phyloP scores from a whole-genome alignment of 2,329 filamentous ascomycete species.

The Tolypocladium nubicola region DNA sequence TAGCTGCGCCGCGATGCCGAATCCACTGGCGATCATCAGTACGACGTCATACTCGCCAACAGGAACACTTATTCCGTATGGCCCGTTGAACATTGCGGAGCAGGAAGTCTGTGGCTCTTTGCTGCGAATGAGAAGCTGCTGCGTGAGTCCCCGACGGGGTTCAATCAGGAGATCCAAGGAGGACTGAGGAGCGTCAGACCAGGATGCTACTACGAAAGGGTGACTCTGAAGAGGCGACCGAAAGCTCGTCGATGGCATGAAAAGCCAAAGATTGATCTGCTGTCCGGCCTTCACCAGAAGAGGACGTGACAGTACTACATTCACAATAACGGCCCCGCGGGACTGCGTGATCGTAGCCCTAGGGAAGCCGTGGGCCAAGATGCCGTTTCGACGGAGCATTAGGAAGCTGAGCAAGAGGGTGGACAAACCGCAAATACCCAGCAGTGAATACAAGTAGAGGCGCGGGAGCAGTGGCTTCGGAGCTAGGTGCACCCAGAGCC shows the following conservation, averaged over 20 bases:
- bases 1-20: conserved; percentile 20
- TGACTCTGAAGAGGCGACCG: neutral
- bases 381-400: neutral
- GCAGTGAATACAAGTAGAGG: neutral
- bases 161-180: neutral
- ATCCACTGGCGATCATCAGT: conserved; percentile 22
- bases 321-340: neutral
- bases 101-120: neutral
- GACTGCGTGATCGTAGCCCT: neutral
- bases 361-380: neutral
- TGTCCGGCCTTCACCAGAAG: neutral
- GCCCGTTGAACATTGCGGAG: conserved; percentile 19
- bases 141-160: neutral
- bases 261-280: neutral
- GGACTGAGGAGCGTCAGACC: neutral
- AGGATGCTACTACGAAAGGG: neutral
- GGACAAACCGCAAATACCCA: neutral
- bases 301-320: neutral
- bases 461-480: neutral
- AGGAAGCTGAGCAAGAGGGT: neutral
- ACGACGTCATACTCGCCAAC: conserved; percentile 17
- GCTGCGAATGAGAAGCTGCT: neutral
- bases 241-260: neutral
- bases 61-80: conserved; percentile 15
- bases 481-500: conserved; percentile 3